Percentiles rank a stretch among this genome's conserved stretches.
phyloP scores from a whole-genome alignment of 2,329 filamentous ascomycete genomes.

The Leptographium flavum region DNA sequence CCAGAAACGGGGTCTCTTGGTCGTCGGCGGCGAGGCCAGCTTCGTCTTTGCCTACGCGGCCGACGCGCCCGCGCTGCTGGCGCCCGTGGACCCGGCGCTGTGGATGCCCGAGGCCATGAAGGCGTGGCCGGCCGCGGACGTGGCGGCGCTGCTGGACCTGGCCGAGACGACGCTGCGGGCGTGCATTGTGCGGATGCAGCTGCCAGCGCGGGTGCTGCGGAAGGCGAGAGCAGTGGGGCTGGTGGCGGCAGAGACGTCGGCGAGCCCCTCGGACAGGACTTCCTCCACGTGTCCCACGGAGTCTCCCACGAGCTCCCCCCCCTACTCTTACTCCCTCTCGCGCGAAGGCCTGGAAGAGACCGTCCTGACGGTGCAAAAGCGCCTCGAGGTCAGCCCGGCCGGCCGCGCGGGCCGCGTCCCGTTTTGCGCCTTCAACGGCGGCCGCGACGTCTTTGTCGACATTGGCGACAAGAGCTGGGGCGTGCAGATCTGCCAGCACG shows the following conservation, averaged over 20 bases:
- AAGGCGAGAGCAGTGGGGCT: conserved; percentile 82
- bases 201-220: conserved; percentile 67
- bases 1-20: conserved; percentile 66
- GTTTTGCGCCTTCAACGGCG: conserved; percentile 97
- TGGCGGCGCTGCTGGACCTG: conserved; percentile 69
- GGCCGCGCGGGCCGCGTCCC: conserved; percentile 47
- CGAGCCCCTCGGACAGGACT: no score
- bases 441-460: conserved; percentile 95
- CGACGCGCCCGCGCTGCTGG: conserved; percentile 49
- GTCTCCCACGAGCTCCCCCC: no score
- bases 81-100: conserved; percentile 46
- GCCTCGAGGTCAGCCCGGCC: conserved; percentile 65
- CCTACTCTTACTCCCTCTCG: conserved; percentile 15
- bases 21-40: conserved; percentile 93
- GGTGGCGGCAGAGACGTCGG: conserved; percentile 34
- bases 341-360: conserved; percentile 92
- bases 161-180: conserved; percentile 74
- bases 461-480: conserved; percentile 98
- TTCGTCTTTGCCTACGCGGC: conserved; percentile 76
- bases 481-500: conserved; percentile 68
- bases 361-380: conserved; percentile 85
- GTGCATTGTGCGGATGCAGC: conserved; percentile 63
- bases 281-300: conserved; percentile 25
- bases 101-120: conserved; percentile 74
- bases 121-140: conserved; percentile 61